Percentiles rank a stretch among this genome's conserved stretches.
phyloP scores from a whole-genome alignment of 192 early-diverging fungal genomes.

The Thamnidium elegans region DNA sequence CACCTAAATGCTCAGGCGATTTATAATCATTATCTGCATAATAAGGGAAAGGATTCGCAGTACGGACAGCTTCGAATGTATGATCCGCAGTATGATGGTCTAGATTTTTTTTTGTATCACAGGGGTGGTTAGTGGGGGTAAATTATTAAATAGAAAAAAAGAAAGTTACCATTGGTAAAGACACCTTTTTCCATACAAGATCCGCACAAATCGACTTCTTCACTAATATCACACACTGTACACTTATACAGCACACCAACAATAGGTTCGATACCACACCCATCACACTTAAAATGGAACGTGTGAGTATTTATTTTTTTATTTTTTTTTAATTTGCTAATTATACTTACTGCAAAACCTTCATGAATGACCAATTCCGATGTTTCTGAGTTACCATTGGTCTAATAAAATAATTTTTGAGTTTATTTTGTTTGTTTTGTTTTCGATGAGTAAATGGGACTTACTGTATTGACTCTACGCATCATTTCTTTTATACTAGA shows the following conservation, averaged over 20 bases:
- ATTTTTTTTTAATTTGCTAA: conserved; percentile 5
- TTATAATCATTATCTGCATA: conserved; percentile 41
- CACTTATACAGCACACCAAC: conserved; percentile 70
- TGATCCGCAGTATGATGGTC: conserved; percentile 37
- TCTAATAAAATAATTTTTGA: neutral
- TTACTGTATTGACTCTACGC: conserved; percentile 4
- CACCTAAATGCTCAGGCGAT: conserved; percentile 30
- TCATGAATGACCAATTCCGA: conserved; percentile 31
- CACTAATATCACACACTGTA: conserved; percentile 55
- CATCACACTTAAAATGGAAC: conserved; percentile 59
- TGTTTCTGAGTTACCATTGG: neutral
- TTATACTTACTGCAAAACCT: conserved; percentile 36
- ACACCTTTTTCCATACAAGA: conserved; percentile 56
- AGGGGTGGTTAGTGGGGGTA: too few species aligned
- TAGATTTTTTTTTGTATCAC: conserved; percentile 7
- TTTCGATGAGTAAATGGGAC: neutral
- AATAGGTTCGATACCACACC: conserved; percentile 70
- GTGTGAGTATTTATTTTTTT: conserved; percentile 33
- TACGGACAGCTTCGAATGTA: conserved; percentile 35
- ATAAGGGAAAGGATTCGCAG: conserved; percentile 33
- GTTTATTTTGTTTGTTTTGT: neutral
- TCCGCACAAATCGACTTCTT: conserved; percentile 68
- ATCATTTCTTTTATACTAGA: conserved; percentile 44
- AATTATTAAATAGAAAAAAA: neutral
- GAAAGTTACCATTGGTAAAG: conserved; percentile 42